Percentiles rank a stretch among this genome's conserved stretches.
These are phyloP conservation scores for Pseudohyphozyma bogoriensis DNA, from an alignment of 768 basidiomycete genomes.

Conservation along the genomic window DNA sequence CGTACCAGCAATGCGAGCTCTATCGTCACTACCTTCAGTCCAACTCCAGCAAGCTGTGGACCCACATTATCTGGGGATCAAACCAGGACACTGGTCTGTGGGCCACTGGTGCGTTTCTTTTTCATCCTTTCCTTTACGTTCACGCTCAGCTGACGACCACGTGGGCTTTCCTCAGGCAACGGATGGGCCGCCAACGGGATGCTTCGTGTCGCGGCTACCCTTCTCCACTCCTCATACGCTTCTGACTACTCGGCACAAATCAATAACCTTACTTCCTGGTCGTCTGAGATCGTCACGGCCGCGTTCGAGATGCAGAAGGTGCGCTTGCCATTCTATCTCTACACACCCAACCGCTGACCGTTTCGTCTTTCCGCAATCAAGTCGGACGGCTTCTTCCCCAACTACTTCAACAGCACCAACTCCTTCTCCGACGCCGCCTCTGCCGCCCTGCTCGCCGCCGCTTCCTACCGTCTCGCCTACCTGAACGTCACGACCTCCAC, in stretches of 20 bases:
- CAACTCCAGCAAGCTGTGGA: slow-evolving; percentile 50
- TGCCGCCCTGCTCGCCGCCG: slow-evolving; percentile 61
- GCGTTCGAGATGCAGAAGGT: slow-evolving; percentile 15
- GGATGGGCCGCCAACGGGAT: slow-evolving; percentile 85
- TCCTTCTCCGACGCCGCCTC: slow-evolving; percentile 65
- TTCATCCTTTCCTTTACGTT: too few species aligned
- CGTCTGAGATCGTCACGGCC: slow-evolving; percentile 29
- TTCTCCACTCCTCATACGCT: slow-evolving; percentile 51
- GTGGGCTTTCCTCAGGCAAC: slow-evolving; percentile 40
- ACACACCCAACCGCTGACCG: not conserved
- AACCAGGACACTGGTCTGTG: slow-evolving; percentile 60
- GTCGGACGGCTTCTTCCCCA: slow-evolving; percentile 45
- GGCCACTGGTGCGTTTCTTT: slow-evolving; percentile 43
- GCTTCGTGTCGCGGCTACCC: slow-evolving; percentile 66
- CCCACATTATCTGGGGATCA: slow-evolving; percentile 56
- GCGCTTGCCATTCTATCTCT: not conserved
- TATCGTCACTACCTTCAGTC: slow-evolving; percentile 62
- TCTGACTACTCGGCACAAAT: slow-evolving; percentile 29
- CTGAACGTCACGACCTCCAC: slow-evolving; percentile 26
- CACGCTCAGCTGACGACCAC: not conserved
- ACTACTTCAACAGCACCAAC: slow-evolving; percentile 50
- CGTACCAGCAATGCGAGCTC: slow-evolving; percentile 60
- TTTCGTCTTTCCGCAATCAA: not conserved
- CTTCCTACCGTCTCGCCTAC: slow-evolving; percentile 63
- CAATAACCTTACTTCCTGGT: slow-evolving; percentile 33